Base-by-base conservation (phyloP, 2,329 filamentous ascomycete genomes). In the Lasiodiplodia citricola region DNA sequence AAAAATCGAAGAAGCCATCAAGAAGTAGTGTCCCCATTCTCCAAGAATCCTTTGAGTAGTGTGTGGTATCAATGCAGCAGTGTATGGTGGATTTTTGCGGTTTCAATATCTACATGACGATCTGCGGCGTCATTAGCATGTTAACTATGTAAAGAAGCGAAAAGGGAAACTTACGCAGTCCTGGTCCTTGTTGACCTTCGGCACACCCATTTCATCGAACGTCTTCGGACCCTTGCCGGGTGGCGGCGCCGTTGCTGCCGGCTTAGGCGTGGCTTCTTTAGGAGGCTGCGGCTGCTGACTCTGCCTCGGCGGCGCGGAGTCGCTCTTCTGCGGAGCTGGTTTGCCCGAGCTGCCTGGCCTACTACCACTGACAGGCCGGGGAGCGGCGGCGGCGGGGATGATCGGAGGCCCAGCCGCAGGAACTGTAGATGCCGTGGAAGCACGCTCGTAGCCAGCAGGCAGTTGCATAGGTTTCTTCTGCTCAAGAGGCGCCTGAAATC, bases 151-250 rank as follows among this genome's bases (percentile, higher is more conserved):
- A 2, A n/a, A 18, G 25, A 7, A 5, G 7, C 7, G 6, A 41
- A 50, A 23, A n/a, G 83, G 86, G 8, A 7, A 18, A 84, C 87
- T 83, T 88, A 97, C 94, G 84, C 95, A 99, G 81, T 98, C 94
- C 73, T 88, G 88, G n/a, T 97, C 92, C 70, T 90, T 87, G 80
- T 96, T 94, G 58, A 86, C 90, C 75, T 90, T 87, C 7, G 94
- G 93, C 74, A 99, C 95, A 50, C 96, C 96, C 96, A 99, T 99
- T 78, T 96, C 94, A 78, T 97, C 95, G 79, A 99, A 99, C 0
- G 96, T 98, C 74, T 96, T 93, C 0, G 96, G 95, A 13, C 95
- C 96, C 60, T 68, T 68, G 47, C 62, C 56, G 28, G 72, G 70
- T 2, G 71, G 18, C n/a, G 77, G 38, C 6, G 64, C 44, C 55